Base-by-base conservation (phyloP, 306 rosid species). In the Cicer pinnatifidum region DNA sequence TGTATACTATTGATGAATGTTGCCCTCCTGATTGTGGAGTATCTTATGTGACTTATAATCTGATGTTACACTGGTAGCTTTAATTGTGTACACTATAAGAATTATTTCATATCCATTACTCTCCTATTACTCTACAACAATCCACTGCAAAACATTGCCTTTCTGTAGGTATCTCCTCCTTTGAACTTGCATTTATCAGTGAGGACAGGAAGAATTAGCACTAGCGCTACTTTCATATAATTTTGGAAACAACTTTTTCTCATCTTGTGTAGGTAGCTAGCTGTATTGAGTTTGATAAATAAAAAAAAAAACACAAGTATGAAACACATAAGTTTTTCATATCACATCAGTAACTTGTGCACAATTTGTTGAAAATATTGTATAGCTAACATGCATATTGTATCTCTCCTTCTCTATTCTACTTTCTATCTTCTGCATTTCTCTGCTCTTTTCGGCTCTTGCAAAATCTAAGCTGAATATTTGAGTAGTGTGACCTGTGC, bases 141-240 rank as follows among this genome's bases (percentile, higher is more conserved):
- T 78, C 58, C 47, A 39, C 66, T 37, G 53, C 47, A 73, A 19
- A 59, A 47, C 60, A 47, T 57, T 35, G 12, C 45, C 45, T 5
- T 63, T 19, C 50, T 23, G 19, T 11, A 41, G 39, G 66, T 37
- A 38, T n/a, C 8, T 38, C 20, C 8, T 39, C 53, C 67, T 58
- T 38, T 19, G 44, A 40, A 53, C 38, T 20, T 40, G 56, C 61
- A 41, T 67, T 16, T 76, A 15, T 56, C 48, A 16, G 23, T n/a
- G 63, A 62, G 51, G 28, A 17, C 19, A 17, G 61, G 70, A 11
- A 60, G 70, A 60, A 13, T 60, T 53, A 11, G 50, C 16, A 13
- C 46, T 53, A 11, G 50, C 17, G 50, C 48, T 37, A 17, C 41
- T 35, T 74, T 10, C 44, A 20, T 47, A 7, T 54, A 7, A 46